Base-by-base conservation (phyloP, 331 rosid species). In the Pyrus hybrid region DNA sequence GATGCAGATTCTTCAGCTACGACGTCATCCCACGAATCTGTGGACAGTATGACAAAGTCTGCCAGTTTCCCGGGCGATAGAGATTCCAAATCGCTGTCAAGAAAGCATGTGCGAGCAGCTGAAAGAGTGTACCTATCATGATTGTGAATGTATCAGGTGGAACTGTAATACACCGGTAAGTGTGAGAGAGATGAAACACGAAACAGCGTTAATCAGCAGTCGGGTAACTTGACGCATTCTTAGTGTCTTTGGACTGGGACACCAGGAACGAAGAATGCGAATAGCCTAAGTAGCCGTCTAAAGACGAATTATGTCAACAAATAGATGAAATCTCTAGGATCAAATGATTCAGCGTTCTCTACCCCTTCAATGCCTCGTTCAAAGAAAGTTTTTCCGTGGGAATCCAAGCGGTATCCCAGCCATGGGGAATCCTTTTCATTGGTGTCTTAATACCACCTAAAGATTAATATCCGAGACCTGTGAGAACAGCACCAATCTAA, bases 31-130 rank as follows among this genome's bases (percentile, higher is more conserved):
- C 96, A 93, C 47, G 96, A 91, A 66, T 85, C 69, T 0, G 80
- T 45, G 23, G 94, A 90, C 49, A 93, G 77, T 72, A 91, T 41
- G 72, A 93, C 96, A 73, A 93, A 93, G 79, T 93, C 98, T 63
- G 98, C 96, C 0, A 90, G 83, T 82, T 91, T 93, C 65, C 97
- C 93, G 0, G 84, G 79, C 6, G 93, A 85, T 32, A 93, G 67
- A 69, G 98, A 93, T 69, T 93, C 97, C 41, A 87, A 58, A 22
- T 87, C 85, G 2, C 75, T 80, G 78, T 91, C 97, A 4, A 91
- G 88, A 86, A 93, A 91, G 90, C 94, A 84, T 43, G 96, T 94
- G 6, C 75, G 89, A 37, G 98, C 98, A 65, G 93, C 97, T 18
- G 88, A 87, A 74, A 89, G 86, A 21, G 98, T 91, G 75, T 86